These are phyloP conservation scores for Starmerella sp. DNA, from an alignment of 805 yeast species.

Conservation along the genomic window DNA sequence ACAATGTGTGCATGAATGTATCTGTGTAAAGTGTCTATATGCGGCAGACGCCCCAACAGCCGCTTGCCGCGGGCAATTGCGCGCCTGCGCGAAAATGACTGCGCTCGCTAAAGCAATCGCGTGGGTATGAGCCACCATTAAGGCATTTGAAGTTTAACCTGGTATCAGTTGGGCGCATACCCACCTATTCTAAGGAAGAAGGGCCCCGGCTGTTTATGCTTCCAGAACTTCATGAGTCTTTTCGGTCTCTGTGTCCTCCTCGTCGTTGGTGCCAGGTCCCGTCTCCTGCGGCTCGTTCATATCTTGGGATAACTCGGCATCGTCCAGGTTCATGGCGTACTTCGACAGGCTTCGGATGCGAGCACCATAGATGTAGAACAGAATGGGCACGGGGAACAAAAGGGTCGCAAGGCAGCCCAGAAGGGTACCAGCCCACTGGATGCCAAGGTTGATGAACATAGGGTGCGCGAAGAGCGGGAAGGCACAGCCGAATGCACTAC, in stretches of 20 bases:
- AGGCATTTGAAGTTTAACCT: no score
- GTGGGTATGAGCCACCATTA: no score
- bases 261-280: neutral
- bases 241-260: neutral
- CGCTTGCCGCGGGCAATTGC: no score
- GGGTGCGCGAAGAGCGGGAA: constrained; percentile 62
- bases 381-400: constrained; percentile 56
- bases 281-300: neutral
- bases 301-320: neutral
- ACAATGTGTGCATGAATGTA: no score
- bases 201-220: neutral
- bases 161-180: no score
- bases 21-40: no score
- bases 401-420: constrained; percentile 49
- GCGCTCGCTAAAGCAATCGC: no score
- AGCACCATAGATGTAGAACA: constrained; percentile 51
- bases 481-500: constrained; percentile 57
- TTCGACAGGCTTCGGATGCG: constrained; percentile 45
- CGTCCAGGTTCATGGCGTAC: constrained; percentile 36
- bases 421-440: constrained; percentile 69
- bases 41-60: no score
- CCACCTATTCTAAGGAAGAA: no score
- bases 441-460: constrained; percentile 59
- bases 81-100: no score
- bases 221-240: neutral